Evolutionary conservation across 495 filamentous ascomycete species (phyloP).

Genomic region (Neurospora sp.): DNA sequence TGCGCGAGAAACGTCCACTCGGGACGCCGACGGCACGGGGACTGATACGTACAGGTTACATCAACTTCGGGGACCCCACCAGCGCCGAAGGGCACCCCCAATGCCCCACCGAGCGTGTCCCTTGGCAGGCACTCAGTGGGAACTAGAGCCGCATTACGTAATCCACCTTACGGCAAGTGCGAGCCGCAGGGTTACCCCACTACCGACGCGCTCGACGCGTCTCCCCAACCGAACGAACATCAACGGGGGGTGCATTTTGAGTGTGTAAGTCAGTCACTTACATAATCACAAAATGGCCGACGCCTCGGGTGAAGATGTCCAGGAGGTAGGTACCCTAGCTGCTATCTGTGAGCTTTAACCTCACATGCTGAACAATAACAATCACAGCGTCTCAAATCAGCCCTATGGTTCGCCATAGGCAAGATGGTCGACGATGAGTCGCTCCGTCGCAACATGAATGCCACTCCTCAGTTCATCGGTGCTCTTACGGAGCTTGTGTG

Average conservation of each 20-base stretch:
- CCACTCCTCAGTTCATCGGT: constrained; percentile 91
- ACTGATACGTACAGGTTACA: background rate
- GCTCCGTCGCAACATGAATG: constrained; percentile 64
- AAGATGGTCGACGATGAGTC: constrained; percentile 85
- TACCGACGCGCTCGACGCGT: constrained; percentile 9
- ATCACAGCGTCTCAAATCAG: constrained; percentile 73
- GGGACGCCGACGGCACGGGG: background rate
- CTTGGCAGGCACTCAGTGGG: background rate
- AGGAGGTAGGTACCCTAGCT: constrained; percentile 9
- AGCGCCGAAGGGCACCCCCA: background rate
- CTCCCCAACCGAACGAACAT: background rate
- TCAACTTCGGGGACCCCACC: background rate
- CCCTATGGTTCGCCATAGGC: constrained; percentile 85
- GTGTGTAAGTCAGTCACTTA: background rate
- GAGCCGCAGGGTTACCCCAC: background rate
- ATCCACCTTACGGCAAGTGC: background rate
- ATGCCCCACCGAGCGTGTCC: background rate
- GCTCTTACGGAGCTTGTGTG: constrained; percentile 87
- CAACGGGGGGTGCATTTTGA: background rate
- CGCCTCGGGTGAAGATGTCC: constrained; percentile 21
- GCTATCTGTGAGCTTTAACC: no score
- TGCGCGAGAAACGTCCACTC: background rate
- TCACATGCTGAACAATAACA: background rate
- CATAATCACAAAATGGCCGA: constrained; percentile 15
- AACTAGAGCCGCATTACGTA: background rate